These are phyloP conservation scores for Stellera chamaejasme DNA, from an alignment of 345 rosid genomes.

Conservation along the genomic window DNA sequence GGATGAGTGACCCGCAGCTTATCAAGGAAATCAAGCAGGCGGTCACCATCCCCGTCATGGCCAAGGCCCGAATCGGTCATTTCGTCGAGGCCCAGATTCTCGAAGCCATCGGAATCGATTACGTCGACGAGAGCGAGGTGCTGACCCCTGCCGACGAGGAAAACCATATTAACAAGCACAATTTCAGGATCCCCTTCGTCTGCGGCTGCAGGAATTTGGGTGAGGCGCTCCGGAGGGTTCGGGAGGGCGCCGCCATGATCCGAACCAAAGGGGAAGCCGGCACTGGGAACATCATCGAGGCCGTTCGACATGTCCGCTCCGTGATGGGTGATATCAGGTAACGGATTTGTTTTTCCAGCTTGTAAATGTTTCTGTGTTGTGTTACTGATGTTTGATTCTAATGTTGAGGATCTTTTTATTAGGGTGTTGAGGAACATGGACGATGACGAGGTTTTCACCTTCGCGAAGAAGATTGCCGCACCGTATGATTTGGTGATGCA, in stretches of 20 bases:
- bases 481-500: conserved; percentile 63
- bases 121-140: conserved; percentile 77
- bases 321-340: conserved; percentile 47
- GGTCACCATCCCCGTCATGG: conserved; percentile 82
- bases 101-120: conserved; percentile 70
- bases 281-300: conserved; percentile 67
- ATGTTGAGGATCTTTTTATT: conserved; percentile 8
- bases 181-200: conserved; percentile 71
- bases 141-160: conserved; percentile 72
- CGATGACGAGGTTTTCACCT: conserved; percentile 65
- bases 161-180: conserved; percentile 73
- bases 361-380: no score
- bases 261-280: conserved; percentile 87
- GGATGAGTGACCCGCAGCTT: conserved; percentile 71
- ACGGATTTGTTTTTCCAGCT: no score
- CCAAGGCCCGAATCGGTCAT: conserved; percentile 74
- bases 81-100: conserved; percentile 76
- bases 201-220: conserved; percentile 82
- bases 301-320: conserved; percentile 73
- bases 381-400: no score
- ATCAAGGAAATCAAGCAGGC: conserved; percentile 56
- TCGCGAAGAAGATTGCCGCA: conserved; percentile 58
- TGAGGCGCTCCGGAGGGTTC: conserved; percentile 62
- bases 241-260: conserved; percentile 85
- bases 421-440: conserved; percentile 57